phyloP scores from a whole-genome alignment of 345 rosid genomes.

The Dimocarpus longan region DNA sequence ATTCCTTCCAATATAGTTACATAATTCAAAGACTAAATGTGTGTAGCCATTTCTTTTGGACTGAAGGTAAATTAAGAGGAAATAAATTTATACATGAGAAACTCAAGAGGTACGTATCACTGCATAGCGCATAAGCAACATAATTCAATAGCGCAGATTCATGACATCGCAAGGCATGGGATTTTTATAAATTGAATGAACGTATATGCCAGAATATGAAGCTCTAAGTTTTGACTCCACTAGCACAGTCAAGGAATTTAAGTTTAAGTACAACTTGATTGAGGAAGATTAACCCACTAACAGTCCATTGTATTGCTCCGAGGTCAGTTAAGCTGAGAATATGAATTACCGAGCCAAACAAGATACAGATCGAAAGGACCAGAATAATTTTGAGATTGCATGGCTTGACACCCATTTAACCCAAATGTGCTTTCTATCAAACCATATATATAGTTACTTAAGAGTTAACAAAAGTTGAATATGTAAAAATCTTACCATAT shows the following conservation, averaged over 20 bases:
- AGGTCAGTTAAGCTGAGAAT: not conserved
- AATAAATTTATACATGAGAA: not conserved
- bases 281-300: not conserved
- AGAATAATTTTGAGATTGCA: not conserved
- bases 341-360: not conserved
- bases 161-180: not conserved
- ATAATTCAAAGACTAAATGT: not conserved
- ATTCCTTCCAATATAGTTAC: slow-evolving; percentile 10
- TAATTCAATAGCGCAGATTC: not conserved
- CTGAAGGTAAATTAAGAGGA: not conserved
- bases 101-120: not conserved
- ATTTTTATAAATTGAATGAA: not conserved
- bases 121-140: not conserved
- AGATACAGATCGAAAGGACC: not conserved
- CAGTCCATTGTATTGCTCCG: not conserved
- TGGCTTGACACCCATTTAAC: not conserved
- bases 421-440: not conserved
- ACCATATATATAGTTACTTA: not conserved
- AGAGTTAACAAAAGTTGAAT: not conserved
- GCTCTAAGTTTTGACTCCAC: not conserved
- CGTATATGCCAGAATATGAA: not conserved
- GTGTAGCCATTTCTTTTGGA: not conserved
- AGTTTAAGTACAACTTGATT: not conserved
- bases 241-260: not conserved
- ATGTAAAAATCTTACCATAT: slow-evolving; percentile 56